Conservation (phyloP, 257 asterid species). For the Thymus mandschuricus region DNA sequence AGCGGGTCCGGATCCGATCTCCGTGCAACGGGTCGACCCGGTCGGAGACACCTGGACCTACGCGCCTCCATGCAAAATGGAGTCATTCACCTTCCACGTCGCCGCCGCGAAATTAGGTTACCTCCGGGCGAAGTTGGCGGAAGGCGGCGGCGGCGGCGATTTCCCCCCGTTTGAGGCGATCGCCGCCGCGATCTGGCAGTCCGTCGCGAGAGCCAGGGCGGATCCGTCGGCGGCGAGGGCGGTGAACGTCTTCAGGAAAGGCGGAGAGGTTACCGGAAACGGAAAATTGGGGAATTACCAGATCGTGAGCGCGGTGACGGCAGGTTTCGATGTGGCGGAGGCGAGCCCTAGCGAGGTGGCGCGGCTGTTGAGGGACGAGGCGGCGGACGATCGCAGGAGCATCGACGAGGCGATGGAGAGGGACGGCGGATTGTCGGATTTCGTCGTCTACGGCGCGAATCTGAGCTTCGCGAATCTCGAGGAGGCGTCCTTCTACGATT, state of each 20-base stretch:
- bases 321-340: conserved; percentile 40
- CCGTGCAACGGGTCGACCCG: conserved; percentile 66
- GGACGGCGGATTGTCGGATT: conserved; percentile 55
- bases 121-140: conserved; percentile 39
- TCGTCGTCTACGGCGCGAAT: conserved; percentile 74
- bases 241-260: conserved; percentile 57
- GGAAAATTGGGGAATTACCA: conserved; percentile 51
- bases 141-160: conserved; percentile 26
- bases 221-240: conserved; percentile 43
- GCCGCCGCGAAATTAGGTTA: conserved; percentile 43
- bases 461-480: conserved; percentile 66
- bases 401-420: conserved; percentile 59
- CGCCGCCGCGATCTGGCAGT: conserved; percentile 67
- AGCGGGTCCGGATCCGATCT: conserved; percentile 45
- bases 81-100: conserved; percentile 55
- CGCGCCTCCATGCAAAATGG: conserved; percentile 48
- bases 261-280: conserved; percentile 14
- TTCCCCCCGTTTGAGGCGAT: conserved; percentile 62
- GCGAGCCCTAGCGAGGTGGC: conserved; percentile 56
- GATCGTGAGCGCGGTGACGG: conserved; percentile 55
- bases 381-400: conserved; percentile 42
- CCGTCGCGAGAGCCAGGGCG: conserved; percentile 55
- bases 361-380: conserved; percentile 40
- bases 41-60: conserved; percentile 78
- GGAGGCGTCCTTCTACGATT: conserved; percentile 53